Evolutionary conservation across 148 eudicot genomes (phyloP).

Genomic region (Nepenthes mirabilis): DNA sequence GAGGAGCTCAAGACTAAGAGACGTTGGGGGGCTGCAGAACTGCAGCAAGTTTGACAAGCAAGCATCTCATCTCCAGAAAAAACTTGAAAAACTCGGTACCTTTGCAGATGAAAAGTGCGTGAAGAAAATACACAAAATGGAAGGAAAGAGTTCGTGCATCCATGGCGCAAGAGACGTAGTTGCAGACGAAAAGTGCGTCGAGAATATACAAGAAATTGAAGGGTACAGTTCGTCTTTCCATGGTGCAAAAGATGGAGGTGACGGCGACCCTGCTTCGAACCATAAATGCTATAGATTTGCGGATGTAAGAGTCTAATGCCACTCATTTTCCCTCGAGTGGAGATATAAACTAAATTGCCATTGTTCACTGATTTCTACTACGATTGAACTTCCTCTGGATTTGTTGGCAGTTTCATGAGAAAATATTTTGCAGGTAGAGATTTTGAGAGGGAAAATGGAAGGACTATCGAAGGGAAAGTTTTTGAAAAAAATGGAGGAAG

Average conservation of each 20-base stretch:
- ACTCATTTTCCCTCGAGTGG: neutral
- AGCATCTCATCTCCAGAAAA: slow-evolving; percentile 40
- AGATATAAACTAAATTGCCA: too few relatives aligned
- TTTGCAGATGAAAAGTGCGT: slow-evolving; percentile 11
- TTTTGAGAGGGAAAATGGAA: slow-evolving; percentile 59
- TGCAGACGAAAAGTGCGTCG: slow-evolving; percentile 9
- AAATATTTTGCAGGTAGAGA: slow-evolving; percentile 26
- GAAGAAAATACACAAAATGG: slow-evolving; percentile 19
- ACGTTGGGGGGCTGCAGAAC: slow-evolving; percentile 21
- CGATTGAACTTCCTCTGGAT: too few relatives aligned
- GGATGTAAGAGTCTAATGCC: slow-evolving; percentile 38
- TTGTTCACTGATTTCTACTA: too few relatives aligned
- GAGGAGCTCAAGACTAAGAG: slow-evolving; percentile 25
- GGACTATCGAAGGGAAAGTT: slow-evolving; percentile 58
- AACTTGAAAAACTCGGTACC: slow-evolving; percentile 39
- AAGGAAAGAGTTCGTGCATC: slow-evolving; percentile 14
- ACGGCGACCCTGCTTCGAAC: slow-evolving; percentile 6
- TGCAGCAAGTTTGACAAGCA: slow-evolving; percentile 52
- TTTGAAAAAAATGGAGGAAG: slow-evolving; percentile 64
- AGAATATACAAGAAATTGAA: slow-evolving; percentile 20
- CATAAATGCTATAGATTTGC: slow-evolving; percentile 20
- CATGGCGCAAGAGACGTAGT: slow-evolving; percentile 13
- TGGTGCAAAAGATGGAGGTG: slow-evolving; percentile 5
- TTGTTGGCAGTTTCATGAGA: too few relatives aligned
- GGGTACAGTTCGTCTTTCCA: slow-evolving; percentile 11